Evolutionary conservation across 2,329 filamentous ascomycete genomes (phyloP).

Genomic region (Ceratocystis lukuohia): DNA sequence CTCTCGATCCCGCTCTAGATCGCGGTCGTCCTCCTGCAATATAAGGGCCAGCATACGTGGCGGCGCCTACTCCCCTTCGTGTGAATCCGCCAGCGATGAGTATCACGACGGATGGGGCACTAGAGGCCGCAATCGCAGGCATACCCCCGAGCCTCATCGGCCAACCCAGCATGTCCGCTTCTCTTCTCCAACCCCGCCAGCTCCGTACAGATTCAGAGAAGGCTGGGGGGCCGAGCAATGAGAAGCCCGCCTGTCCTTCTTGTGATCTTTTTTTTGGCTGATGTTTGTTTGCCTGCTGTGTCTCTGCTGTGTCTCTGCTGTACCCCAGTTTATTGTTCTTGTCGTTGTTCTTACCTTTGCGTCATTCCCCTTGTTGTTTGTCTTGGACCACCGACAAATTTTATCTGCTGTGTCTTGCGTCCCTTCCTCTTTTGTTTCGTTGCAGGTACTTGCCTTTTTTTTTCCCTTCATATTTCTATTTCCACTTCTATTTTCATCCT

Average conservation of each 20-base stretch:
- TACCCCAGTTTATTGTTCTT: background rate
- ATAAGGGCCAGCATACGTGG: too few species aligned
- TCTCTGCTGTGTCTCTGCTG: background rate
- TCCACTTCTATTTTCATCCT: background rate
- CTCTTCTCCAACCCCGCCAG: too few species aligned
- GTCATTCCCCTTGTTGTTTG: background rate
- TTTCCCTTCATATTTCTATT: background rate
- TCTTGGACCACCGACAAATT: background rate
- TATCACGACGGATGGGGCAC: too few species aligned
- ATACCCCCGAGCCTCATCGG: too few species aligned
- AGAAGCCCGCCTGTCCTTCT: background rate
- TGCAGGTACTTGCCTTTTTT: background rate
- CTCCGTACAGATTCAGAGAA: background rate
- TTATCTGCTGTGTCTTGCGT: background rate
- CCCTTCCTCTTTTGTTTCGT: too few species aligned
- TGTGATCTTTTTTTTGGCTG: background rate
- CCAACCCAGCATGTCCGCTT: too few species aligned
- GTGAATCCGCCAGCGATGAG: too few species aligned
- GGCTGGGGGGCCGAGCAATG: background rate
- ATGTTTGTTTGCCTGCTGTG: conserved; percentile 7
- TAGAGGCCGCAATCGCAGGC: too few species aligned
- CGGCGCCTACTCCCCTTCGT: too few species aligned
- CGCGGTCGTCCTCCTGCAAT: background rate
- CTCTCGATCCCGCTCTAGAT: background rate
- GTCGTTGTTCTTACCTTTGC: background rate